Evolutionary conservation across 306 rosid genomes (phyloP).

Genomic region (Morella rubra): DNA sequence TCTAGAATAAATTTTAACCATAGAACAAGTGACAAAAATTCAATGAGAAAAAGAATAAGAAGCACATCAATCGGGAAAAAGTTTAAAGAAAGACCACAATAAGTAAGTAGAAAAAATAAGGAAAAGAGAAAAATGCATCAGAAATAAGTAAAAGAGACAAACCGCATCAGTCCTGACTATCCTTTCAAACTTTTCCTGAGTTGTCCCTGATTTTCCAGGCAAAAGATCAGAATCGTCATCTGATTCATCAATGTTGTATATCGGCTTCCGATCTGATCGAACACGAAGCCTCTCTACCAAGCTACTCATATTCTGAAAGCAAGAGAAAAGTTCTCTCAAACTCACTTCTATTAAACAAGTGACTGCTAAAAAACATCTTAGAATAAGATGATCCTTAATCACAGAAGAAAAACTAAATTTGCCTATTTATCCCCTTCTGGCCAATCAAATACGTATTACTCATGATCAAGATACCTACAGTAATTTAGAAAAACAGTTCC

Average conservation of each 20-base stretch:
- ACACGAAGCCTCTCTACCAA: slow-evolving; percentile 98
- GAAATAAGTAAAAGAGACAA: slow-evolving; percentile 25
- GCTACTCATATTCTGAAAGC: slow-evolving; percentile 81
- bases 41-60: neutral
- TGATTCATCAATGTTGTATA: slow-evolving; percentile 85
- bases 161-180: slow-evolving; percentile 82
- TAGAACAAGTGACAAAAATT: slow-evolving; percentile 17
- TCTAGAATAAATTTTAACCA: neutral
- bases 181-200: slow-evolving; percentile 66
- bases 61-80: no score
- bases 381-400: neutral
- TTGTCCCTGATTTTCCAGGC: slow-evolving; percentile 52
- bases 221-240: slow-evolving; percentile 83
- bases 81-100: no score
- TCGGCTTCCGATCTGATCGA: slow-evolving; percentile 89
- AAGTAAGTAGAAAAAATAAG: no score
- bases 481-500: neutral
- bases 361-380: neutral
- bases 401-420: neutral
- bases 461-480: neutral
- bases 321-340: slow-evolving; percentile 12
- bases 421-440: neutral
- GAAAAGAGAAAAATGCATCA: slow-evolving; percentile 11
- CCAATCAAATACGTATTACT: neutral
- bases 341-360: neutral